Base-by-base conservation (phyloP, 2,329 filamentous ascomycete species). In the Colletotrichum graminicola region DNA sequence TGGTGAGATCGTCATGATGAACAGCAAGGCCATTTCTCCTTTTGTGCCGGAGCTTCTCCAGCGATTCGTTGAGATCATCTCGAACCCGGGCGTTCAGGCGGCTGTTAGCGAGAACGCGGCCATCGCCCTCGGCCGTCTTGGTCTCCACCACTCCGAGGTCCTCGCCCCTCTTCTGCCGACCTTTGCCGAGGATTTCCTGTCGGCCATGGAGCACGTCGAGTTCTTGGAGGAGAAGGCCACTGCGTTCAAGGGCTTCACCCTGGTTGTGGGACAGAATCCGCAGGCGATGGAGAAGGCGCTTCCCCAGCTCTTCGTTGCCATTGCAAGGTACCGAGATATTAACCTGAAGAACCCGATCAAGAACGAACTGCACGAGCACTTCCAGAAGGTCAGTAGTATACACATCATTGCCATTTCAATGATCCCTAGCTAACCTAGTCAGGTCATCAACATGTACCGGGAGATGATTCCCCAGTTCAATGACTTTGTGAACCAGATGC, bases 221-320 rank as follows among this genome's bases (percentile, higher is more conserved):
- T 92, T 93, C 77, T 95, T 94, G 2, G 93, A 97, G 72, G 96
- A 99, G 82, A 99, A 99, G 83, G 94, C 93, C 0, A 95, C 95
- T 34, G 95, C 96, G 0, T 94, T 98, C 80, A 91, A 94, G 77
- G 96, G 96, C 0, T 98, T 99, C 82, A 93, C 93, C 66, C 88
- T 92, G 75, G 88, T 97, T 59, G 93, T 98, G 4, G 88, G 93
- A 73, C 90, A 91, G 78, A 98, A 98, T 77, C 96, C 96, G 0
- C 90, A 94, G 78, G 94, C 94, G 2, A 95, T 99, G 90, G 96
- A 98, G 82, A 92, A 92, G 75, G 93, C 91, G 69, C 85, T 99
- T 51, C 86, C 92, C 45, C 89, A 92, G 67, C 97, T 96, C 82
- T 97, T 99, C 80, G 88, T 86, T 62, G 88, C 93, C 68, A 97